Evolutionary conservation across 108 stramenopile species (phyloP).

Genomic region (Cyclotella atomus): DNA sequence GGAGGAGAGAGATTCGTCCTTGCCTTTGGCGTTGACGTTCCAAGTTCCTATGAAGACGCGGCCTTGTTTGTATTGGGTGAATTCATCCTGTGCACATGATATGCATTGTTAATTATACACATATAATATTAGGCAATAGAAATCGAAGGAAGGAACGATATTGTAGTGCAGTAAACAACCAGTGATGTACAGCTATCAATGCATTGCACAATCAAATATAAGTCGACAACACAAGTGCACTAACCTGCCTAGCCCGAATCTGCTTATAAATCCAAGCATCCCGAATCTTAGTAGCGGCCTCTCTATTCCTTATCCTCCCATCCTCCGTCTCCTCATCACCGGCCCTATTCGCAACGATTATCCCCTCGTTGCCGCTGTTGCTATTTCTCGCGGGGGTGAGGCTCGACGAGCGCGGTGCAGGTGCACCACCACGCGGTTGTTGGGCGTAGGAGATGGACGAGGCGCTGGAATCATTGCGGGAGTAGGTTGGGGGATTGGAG

Average conservation of each 20-base stretch:
- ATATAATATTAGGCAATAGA: background rate
- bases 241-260: constrained; percentile 65
- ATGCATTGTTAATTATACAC: background rate
- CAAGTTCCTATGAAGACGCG: constrained; percentile 94
- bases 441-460: background rate
- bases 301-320: constrained; percentile 80
- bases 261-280: constrained; percentile 94
- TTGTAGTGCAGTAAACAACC: too few relatives aligned
- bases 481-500: background rate
- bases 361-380: constrained; percentile 19
- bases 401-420: background rate
- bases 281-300: constrained; percentile 83
- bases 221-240: too few relatives aligned
- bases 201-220: too few relatives aligned
- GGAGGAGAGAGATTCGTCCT: constrained; percentile 78
- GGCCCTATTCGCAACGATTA: constrained; percentile 50
- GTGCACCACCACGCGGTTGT: too few relatives aligned
- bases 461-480: constrained; percentile 4
- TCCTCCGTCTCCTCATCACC: constrained; percentile 89
- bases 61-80: constrained; percentile 85
- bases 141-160: too few relatives aligned
- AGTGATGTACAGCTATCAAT: too few relatives aligned
- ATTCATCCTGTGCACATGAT: constrained; percentile 58
- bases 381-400: background rate
- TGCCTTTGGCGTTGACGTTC: constrained; percentile 99